phyloP scores from a whole-genome alignment of 148 eudicot species.

The Diospyros lotus region DNA sequence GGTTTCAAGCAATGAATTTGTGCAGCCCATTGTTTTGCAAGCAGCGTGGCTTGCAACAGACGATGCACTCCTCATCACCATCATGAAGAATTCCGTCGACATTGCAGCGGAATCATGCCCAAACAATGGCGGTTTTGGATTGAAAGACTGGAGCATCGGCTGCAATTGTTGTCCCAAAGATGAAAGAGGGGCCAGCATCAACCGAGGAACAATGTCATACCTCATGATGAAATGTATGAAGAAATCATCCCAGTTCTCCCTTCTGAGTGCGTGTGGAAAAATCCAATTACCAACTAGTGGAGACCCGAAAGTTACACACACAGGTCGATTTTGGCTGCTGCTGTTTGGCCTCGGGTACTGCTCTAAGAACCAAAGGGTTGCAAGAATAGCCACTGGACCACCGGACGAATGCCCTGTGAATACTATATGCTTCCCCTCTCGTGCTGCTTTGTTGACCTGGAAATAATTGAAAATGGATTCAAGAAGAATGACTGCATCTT shows the following conservation, averaged over 20 bases:
- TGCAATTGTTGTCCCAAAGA: conserved; percentile 35
- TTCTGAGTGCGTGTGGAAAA: conserved; percentile 54
- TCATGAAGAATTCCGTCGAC: conserved; percentile 28
- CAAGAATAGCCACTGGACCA: conserved; percentile 67
- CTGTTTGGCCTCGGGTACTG: conserved; percentile 21
- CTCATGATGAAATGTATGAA: conserved; percentile 65
- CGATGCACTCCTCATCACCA: conserved; percentile 48
- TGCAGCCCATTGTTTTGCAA: conserved; percentile 63
- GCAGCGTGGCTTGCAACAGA: conserved; percentile 63
- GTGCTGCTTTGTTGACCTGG: conserved; percentile 68
- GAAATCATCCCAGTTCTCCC: conserved; percentile 64
- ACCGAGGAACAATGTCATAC: conserved; percentile 70
- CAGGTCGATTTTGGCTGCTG: conserved; percentile 22
- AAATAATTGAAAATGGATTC: conserved; percentile 6
- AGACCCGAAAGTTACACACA: conserved; percentile 87
- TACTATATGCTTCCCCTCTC: conserved; percentile 48
- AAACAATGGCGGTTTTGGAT: conserved; percentile 36
- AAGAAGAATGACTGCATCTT: background rate
- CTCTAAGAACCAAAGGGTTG: conserved; percentile 80
- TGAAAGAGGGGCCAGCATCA: conserved; percentile 60
- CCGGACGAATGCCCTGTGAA: conserved; percentile 88
- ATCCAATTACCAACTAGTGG: conserved; percentile 66
- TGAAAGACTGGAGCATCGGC: conserved; percentile 36
- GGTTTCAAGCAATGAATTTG: conserved; percentile 57
- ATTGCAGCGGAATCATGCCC: conserved; percentile 15